phyloP scores from a whole-genome alignment of 768 basidiomycete genomes.

The Termitomyces titanicus region DNA sequence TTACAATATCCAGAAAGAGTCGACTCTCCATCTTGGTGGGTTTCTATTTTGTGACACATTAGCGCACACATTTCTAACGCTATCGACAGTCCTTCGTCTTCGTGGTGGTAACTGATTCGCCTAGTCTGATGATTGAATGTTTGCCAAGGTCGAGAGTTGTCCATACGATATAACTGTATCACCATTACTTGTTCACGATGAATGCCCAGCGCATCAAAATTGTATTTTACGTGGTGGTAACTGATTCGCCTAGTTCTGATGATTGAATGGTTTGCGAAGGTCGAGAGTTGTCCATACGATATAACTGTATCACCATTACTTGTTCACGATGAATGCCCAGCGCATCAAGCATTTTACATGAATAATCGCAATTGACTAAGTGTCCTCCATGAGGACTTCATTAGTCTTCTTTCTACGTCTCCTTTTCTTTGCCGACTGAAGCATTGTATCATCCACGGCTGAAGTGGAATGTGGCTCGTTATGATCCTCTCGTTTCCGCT shows the following conservation, averaged over 20 bases:
- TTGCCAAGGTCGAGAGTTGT: neutral
- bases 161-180: too few species aligned
- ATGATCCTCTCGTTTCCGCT: constrained; percentile 15
- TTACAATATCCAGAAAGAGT: constrained; percentile 76
- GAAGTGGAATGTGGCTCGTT: neutral
- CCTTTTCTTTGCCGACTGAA: constrained; percentile 21
- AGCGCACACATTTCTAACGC: neutral
- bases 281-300: neutral
- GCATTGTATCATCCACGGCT: neutral
- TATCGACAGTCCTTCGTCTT: constrained; percentile 59
- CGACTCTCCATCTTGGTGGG: constrained; percentile 56
- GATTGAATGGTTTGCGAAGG: neutral
- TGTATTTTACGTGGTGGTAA: constrained; percentile 57
- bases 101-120: constrained; percentile 62
- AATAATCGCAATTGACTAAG: neutral
- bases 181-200: neutral
- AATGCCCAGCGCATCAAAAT: neutral
- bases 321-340: neutral
- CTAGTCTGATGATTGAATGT: neutral
- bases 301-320: too few species aligned
- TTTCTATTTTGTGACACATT: neutral
- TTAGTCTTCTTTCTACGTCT: constrained; percentile 18
- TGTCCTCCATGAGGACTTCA: neutral
- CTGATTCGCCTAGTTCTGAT: constrained; percentile 19
- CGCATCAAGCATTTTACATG: constrained; percentile 35